phyloP scores from a whole-genome alignment of 2,329 filamentous ascomycete genomes.

The Drechslerella dactyloides region DNA sequence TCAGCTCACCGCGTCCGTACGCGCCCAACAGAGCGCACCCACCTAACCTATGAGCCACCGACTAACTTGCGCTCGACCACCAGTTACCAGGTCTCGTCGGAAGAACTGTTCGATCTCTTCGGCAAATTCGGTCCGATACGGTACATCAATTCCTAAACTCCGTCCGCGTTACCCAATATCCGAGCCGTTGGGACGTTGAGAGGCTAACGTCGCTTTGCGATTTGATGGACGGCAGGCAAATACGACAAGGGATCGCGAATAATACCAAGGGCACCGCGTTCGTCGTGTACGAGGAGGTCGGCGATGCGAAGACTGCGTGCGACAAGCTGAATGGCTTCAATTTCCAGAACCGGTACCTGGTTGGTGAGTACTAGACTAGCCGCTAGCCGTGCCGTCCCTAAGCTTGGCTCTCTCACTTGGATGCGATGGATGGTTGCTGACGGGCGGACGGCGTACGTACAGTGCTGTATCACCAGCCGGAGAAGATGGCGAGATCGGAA shows the following conservation, averaged over 20 bases:
- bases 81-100: constrained; percentile 98
- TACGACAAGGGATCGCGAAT: constrained; percentile 95
- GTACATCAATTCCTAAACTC: constrained; percentile 62
- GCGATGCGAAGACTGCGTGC: constrained; percentile 98
- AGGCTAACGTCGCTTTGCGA: constrained; percentile 22
- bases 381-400: background rate
- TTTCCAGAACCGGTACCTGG: constrained; percentile 98
- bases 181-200: background rate
- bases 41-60: constrained; percentile 1
- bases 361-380: constrained; percentile 70
- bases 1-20: too few relatives aligned
- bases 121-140: constrained; percentile 95
- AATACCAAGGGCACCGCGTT: constrained; percentile 98
- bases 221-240: constrained; percentile 79
- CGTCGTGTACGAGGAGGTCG: constrained; percentile 98
- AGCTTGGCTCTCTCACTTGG: background rate
- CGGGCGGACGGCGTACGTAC: background rate
- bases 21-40: too few relatives aligned
- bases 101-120: constrained; percentile 98
- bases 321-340: constrained; percentile 99
- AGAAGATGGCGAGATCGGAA: constrained; percentile 84
- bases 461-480: constrained; percentile 78
- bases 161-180: background rate
- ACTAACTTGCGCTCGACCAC: constrained; percentile 29
- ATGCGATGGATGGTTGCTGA: background rate